Evolutionary conservation across 1,284 basidiomycete genomes (phyloP), one percentile per base, ranked within the genome.

Genomic region (Ganoderma meredithae): DNA sequence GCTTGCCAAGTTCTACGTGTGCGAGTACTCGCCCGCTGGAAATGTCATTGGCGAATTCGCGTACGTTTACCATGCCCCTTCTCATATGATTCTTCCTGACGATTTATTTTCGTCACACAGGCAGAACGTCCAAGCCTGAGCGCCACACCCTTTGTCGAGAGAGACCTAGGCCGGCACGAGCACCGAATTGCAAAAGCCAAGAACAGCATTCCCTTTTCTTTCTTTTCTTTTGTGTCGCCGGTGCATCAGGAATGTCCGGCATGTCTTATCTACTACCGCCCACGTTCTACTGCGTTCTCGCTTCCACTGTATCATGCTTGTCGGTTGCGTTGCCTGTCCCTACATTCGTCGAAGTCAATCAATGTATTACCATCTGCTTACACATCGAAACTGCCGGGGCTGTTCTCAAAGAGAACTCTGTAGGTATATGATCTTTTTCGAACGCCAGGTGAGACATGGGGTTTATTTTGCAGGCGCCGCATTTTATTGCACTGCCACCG

Each of bases 11-110:
- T 91, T 79, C 77, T 86, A 83, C 74, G 90, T 91, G 39, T 92
- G 90, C 80, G 89, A 92, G 79, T 92, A 92, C 76, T 84, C 77
- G 44, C 82, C 84, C 9, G 82, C 84, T 62, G 90, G 90, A 39
- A 92, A 92, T 77, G 80, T 92, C 72, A 83, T 84, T 43, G 89
- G 90, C 53, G 73, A 84, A 71, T 91, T 90, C 74, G 79, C 77
- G 90, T 91, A 79, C 76, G 88, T 86, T 43, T 49, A 10, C 43
- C 59, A 2, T 39, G 15, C n/a, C 19, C 1, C 2, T 39, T 43
- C 47, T 22, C 55, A 49, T 52, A 0, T 47, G 17, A 43, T 36
- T 27, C 10, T 60, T 31, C 9, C 63, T 49, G 67, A 47, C 53
- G 67, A 47, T 47, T 49, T 22, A 25, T 39, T 47, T 12, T 60